A percentile compares a stretch with the other conserved stretches of the same genome.
Conservation (phyloP, 1,284 basidiomycete species). For the Phellopilus nigrolimitatus region DNA sequence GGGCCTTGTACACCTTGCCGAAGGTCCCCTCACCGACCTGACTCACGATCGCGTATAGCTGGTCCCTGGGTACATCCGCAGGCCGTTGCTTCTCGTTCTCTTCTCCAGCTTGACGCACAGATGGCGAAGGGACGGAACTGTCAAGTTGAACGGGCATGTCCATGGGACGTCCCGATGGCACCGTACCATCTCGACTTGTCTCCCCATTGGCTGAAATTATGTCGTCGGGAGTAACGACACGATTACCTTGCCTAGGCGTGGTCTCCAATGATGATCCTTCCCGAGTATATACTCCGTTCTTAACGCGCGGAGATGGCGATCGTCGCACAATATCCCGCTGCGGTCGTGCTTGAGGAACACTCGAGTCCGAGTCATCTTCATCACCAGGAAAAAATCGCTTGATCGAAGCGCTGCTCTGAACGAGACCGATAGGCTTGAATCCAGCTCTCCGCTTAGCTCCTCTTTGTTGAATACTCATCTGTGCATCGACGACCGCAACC, state of each 20-base stretch:
- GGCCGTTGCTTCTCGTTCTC: neutral
- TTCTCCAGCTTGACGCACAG: slow-evolving; percentile 1
- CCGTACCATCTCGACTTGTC: slow-evolving; percentile 3
- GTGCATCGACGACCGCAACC: slow-evolving; percentile 3
- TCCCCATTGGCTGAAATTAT: neutral
- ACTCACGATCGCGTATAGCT: slow-evolving; percentile 83
- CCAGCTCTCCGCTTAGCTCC: slow-evolving; percentile 16
- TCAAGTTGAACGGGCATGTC: neutral
- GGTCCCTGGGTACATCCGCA: slow-evolving; percentile 35
- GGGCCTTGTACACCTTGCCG: slow-evolving; percentile 98
- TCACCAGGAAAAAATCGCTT: slow-evolving; percentile 32
- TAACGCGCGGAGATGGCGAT: neutral
- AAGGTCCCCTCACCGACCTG: slow-evolving; percentile 99
- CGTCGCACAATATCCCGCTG: neutral
- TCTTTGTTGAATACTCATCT: no score
- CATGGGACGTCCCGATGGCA: slow-evolving; percentile 1
- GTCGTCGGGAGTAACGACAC: neutral
- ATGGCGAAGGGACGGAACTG: slow-evolving; percentile 7
- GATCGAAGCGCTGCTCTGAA: slow-evolving; percentile 20
- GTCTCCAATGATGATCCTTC: neutral
- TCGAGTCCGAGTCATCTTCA: slow-evolving; percentile 25
- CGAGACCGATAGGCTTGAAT: slow-evolving; percentile 18
- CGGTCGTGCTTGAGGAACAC: neutral
- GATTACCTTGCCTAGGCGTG: slow-evolving; percentile 4
- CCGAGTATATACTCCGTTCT: neutral